These are phyloP conservation scores for Boletus semigastroideus DNA, from an alignment of 1,284 basidiomycete species.

Conservation along the genomic window DNA sequence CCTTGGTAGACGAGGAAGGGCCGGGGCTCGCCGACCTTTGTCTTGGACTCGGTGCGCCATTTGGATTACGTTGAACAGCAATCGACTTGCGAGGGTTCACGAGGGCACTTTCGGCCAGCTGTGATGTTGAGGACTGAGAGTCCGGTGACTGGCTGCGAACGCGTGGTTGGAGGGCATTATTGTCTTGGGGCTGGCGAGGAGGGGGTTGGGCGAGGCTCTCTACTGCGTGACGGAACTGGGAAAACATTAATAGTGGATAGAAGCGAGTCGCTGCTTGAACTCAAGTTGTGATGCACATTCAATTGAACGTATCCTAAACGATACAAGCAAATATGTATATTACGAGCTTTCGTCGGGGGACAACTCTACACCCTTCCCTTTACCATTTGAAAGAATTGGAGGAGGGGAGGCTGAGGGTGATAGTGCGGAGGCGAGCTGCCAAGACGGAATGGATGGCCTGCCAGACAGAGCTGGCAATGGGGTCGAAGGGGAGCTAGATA, in stretches of 20 bases:
- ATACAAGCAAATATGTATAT: neutral
- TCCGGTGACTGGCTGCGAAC: slow-evolving; percentile 38
- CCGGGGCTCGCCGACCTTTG: slow-evolving; percentile 31
- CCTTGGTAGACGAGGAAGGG: slow-evolving; percentile 24
- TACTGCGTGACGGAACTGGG: slow-evolving; percentile 60
- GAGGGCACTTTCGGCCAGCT: slow-evolving; percentile 59
- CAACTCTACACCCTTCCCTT: slow-evolving; percentile 45
- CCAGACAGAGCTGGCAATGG: slow-evolving; percentile 46
- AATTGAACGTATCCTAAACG: slow-evolving; percentile 2
- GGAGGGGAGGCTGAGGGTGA: slow-evolving; percentile 24
- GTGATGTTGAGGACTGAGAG: slow-evolving; percentile 41
- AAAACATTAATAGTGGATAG: slow-evolving; percentile 59
- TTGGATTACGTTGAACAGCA: slow-evolving; percentile 50
- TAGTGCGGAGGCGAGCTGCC: slow-evolving; percentile 60
- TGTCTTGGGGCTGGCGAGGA: slow-evolving; percentile 37
- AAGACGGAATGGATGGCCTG: slow-evolving; percentile 81
- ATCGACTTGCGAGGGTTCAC: slow-evolving; percentile 63
- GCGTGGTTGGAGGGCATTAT: slow-evolving; percentile 24
- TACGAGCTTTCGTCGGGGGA: slow-evolving; percentile 18
- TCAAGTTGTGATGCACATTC: neutral
- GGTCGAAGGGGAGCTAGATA: slow-evolving; percentile 49
- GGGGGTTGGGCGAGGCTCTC: slow-evolving; percentile 52
- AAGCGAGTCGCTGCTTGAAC: too few relatives aligned
- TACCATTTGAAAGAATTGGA: slow-evolving; percentile 35
- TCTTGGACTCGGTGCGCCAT: slow-evolving; percentile 40